Evolutionary conservation across 192 early-diverging fungal species (phyloP), one percentile per base, ranked within the genome.

Genomic region (Entrophospora sp.): DNA sequence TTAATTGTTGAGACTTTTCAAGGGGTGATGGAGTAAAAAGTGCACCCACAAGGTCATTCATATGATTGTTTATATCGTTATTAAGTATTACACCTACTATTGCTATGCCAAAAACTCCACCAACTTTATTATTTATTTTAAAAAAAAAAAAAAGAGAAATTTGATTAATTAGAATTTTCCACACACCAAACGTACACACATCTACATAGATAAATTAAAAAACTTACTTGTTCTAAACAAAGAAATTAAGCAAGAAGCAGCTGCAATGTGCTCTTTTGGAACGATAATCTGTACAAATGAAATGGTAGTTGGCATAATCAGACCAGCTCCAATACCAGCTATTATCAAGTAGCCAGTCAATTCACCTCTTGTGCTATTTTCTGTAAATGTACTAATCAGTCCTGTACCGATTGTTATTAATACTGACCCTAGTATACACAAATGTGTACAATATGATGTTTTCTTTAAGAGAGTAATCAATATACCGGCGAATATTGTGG

Each of bases 321-420:
- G 58, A 34, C 95, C 93, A 24, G 87, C 55, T 8, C 95, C 95
- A 22, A 85, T 28, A 3, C 92, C 93, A 34, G 80, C 30, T 48
- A 92, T 66, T 10, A 93, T 62, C 55, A 91, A 64, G 59, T 77
- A 89, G 12, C 84, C 78, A 64, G 86, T 80, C 37, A 79, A 72
- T 70, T 77, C 62, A 18, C 76, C 85, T 1, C 62, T 66, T 24
- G 44, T 73, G 9, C 80, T 70, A 14, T 71, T 64, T 18, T 71
- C 77, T 35, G 73, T 49, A 25, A 89, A 65, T 1, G 81, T 77
- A 3, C 77, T 68, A 14, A 87, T 63, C 30, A 95, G 74, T 14
- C 74, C 81, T n/a, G 74, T 49, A 18, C 90, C 91, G 34, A 82
- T 57, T 1, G 77, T 77, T 12, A 81, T 61, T 10, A 94, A 65